These are phyloP conservation scores for Hanseniaspora osmophila DNA, from an alignment of 805 yeast species.

Conservation along the genomic window DNA sequence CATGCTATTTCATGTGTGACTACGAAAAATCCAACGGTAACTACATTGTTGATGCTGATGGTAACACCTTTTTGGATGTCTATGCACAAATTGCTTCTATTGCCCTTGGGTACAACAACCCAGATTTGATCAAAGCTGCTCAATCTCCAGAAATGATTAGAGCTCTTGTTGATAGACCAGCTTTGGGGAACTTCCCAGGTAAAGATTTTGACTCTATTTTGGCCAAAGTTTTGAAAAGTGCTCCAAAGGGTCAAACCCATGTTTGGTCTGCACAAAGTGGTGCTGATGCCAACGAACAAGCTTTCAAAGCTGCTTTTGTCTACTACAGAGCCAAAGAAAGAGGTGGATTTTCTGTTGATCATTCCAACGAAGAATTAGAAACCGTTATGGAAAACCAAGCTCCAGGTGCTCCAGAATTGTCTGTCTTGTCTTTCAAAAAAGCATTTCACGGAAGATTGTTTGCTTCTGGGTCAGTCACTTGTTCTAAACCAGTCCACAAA, in stretches of 20 bases:
- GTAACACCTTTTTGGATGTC: slow-evolving; percentile 44
- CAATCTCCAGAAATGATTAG: slow-evolving; percentile 46
- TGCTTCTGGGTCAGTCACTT: slow-evolving; percentile 81
- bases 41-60: slow-evolving; percentile 53
- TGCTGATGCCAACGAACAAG: slow-evolving; percentile 58
- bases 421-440: slow-evolving; percentile 71
- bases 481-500: slow-evolving; percentile 92
- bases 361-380: slow-evolving; percentile 52
- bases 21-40: slow-evolving; percentile 51
- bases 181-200: slow-evolving; percentile 50
- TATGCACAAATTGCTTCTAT: slow-evolving; percentile 65
- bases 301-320: slow-evolving; percentile 60
- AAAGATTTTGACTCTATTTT: slow-evolving; percentile 37
- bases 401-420: slow-evolving; percentile 82
- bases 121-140: slow-evolving; percentile 45
- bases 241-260: slow-evolving; percentile 45
- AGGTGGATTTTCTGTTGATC: slow-evolving; percentile 37
- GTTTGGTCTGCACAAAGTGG: slow-evolving; percentile 59
- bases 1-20: slow-evolving; percentile 51
- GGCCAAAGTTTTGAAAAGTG: slow-evolving; percentile 36
- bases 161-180: slow-evolving; percentile 56
- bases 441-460: slow-evolving; percentile 93
- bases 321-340: slow-evolving; percentile 43
- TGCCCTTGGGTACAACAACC: slow-evolving; percentile 59
- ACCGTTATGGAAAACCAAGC: slow-evolving; percentile 68